These are phyloP conservation scores for Scheffersomyces ergatensis DNA, from an alignment of 805 yeast species.

Conservation along the genomic window DNA sequence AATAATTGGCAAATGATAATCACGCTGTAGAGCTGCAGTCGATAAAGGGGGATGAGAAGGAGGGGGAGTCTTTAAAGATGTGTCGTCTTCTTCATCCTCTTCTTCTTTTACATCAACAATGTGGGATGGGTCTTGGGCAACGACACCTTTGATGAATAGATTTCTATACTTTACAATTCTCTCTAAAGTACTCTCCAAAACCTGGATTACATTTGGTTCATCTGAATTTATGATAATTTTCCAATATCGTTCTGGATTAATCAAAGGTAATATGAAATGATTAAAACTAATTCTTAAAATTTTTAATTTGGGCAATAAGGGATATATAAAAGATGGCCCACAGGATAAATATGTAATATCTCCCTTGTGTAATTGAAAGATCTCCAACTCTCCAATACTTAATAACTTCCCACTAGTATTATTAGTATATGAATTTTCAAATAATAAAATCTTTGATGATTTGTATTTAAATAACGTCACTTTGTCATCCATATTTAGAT, in stretches of 20 bases:
- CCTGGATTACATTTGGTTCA: conserved; percentile 20
- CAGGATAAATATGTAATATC: conserved; percentile 62
- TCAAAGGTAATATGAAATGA: conserved; percentile 61
- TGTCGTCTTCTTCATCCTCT: background rate
- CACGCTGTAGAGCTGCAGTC: background rate
- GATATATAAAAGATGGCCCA: conserved; percentile 67
- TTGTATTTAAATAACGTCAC: conserved; percentile 31
- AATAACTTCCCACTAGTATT: conserved; percentile 44
- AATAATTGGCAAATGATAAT: background rate
- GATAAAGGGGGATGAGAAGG: background rate
- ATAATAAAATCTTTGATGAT: conserved; percentile 33
- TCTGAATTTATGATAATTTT: conserved; percentile 39
- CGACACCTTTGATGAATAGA: conserved; percentile 15
- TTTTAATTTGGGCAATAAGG: conserved; percentile 64
- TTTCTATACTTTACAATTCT: conserved; percentile 42
- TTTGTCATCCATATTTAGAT: conserved; percentile 32
- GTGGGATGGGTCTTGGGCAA: no score
- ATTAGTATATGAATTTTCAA: conserved; percentile 23
- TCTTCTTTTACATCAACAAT: background rate
- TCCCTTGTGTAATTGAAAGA: conserved; percentile 57
- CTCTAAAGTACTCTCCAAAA: conserved; percentile 37
- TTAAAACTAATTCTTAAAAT: conserved; percentile 48
- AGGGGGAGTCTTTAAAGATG: no score
- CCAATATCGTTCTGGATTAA: conserved; percentile 80
- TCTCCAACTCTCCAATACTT: conserved; percentile 59